Conservation (phyloP, 2,329 filamentous ascomycete species). For the Pseudogymnoascus pannorum region DNA sequence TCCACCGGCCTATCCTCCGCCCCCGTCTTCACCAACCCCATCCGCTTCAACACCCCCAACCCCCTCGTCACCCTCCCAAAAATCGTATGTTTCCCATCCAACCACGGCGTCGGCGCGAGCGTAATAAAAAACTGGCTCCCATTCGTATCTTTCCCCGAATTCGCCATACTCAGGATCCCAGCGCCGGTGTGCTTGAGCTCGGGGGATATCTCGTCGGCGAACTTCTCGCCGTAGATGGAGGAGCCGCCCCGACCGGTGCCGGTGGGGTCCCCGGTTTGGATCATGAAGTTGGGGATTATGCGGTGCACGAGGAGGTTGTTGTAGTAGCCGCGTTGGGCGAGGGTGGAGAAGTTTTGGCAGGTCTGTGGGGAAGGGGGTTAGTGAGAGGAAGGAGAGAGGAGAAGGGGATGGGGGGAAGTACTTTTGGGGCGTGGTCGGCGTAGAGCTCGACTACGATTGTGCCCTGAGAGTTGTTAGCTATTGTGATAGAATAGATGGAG, state of each 20-base stretch:
- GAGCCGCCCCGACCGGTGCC: slow-evolving; percentile 84
- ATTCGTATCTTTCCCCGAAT: slow-evolving; percentile 87
- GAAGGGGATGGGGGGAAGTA: slow-evolving; percentile 22
- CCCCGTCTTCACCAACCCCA: slow-evolving; percentile 82
- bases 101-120: slow-evolving; percentile 86
- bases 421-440: slow-evolving; percentile 73
- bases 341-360: slow-evolving; percentile 79
- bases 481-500: not conserved
- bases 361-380: slow-evolving; percentile 40
- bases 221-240: slow-evolving; percentile 88
- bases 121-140: slow-evolving; percentile 96
- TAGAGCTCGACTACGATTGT: slow-evolving; percentile 84
- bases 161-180: slow-evolving; percentile 94
- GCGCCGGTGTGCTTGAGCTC: slow-evolving; percentile 85
- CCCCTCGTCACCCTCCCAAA: slow-evolving; percentile 86
- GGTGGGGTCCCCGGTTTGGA: slow-evolving; percentile 89
- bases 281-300: slow-evolving; percentile 93
- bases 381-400: not conserved
- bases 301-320: slow-evolving; percentile 81
- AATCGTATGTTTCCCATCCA: slow-evolving; percentile 95
- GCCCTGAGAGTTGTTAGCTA: slow-evolving; percentile 48
- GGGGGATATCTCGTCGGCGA: slow-evolving; percentile 81
- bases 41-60: slow-evolving; percentile 73
- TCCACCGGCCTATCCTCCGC: slow-evolving; percentile 73
- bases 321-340: slow-evolving; percentile 81